Conservation (phyloP, 768 basidiomycete species). For the Suillus fuscotomentosus region DNA sequence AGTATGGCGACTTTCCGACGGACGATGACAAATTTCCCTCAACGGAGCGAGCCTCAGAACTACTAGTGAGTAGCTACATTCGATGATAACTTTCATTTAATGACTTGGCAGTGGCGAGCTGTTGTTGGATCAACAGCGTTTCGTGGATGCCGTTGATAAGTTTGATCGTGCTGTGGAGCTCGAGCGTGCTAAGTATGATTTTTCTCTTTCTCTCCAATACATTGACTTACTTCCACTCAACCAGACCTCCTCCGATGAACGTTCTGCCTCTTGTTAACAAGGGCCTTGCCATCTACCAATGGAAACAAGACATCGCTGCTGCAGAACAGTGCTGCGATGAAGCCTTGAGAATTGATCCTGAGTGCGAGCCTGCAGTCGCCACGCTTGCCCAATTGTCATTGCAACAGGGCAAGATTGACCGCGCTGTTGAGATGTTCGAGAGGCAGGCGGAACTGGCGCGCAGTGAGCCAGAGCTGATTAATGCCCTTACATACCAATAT, state of each 20-base stretch:
- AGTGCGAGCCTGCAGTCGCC: constrained; percentile 95
- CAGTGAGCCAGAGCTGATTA: constrained; percentile 85
- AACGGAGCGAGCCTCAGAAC: constrained; percentile 86
- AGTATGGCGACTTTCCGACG: constrained; percentile 90
- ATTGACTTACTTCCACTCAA: constrained; percentile 2
- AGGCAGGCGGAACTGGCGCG: constrained; percentile 82
- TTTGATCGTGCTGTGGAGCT: constrained; percentile 91
- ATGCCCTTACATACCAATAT: constrained; percentile 75
- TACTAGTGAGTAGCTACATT: constrained; percentile 72
- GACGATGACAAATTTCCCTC: constrained; percentile 82
- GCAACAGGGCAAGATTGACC: constrained; percentile 86
- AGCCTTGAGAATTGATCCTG: constrained; percentile 84
- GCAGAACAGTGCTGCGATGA: constrained; percentile 87
- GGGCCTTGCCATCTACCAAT: constrained; percentile 94
- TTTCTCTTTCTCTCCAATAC: not conserved
- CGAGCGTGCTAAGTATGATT: constrained; percentile 68
- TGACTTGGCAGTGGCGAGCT: constrained; percentile 74
- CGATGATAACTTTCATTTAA: not conserved
- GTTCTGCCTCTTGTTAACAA: constrained; percentile 96
- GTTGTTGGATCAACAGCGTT: constrained; percentile 87
- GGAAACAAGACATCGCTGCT: constrained; percentile 83
- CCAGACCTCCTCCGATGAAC: constrained; percentile 56
- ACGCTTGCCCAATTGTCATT: constrained; percentile 91
- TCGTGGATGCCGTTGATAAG: constrained; percentile 85
- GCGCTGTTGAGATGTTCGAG: constrained; percentile 85